These are phyloP conservation scores for Trametes sanguinea DNA, from an alignment of 768 basidiomycete species.

Conservation along the genomic window DNA sequence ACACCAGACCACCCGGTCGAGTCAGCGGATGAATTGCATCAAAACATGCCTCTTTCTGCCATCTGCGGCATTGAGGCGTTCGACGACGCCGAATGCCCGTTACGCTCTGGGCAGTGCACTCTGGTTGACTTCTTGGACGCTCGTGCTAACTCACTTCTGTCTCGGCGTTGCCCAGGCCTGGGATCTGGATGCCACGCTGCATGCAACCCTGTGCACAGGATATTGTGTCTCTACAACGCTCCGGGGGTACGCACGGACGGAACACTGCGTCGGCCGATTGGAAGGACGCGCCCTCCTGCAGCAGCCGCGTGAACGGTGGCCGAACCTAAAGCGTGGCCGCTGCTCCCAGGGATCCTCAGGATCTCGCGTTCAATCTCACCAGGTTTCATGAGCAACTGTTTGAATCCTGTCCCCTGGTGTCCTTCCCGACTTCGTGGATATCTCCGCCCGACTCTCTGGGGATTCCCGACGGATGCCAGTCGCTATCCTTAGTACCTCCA, in stretches of 20 bases:
- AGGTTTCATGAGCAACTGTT: neutral
- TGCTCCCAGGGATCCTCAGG: neutral
- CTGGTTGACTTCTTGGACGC: neutral
- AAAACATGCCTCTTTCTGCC: neutral
- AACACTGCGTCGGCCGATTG: too few species aligned
- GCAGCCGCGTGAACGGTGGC: too few species aligned
- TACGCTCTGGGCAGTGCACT: conserved; percentile 1
- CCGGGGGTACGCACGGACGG: too few species aligned
- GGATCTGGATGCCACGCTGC: neutral
- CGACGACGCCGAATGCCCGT: neutral
- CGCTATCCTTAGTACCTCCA: too few species aligned
- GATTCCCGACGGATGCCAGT: too few species aligned
- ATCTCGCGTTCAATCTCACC: neutral
- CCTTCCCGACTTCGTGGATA: neutral
- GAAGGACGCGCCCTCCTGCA: too few species aligned
- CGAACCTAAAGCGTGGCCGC: too few species aligned
- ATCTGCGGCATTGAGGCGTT: conserved; percentile 9
- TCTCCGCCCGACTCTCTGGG: too few species aligned
- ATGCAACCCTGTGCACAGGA: neutral
- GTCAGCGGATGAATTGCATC: neutral
- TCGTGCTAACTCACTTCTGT: conserved; percentile 1
- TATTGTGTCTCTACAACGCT: neutral
- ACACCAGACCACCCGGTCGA: neutral
- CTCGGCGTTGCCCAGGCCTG: neutral
- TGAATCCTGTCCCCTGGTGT: neutral